Percentiles rank a stretch among this genome's conserved stretches.
Evolutionary conservation across 2,329 filamentous ascomycete species (phyloP).

Genomic region (Talaromyces marneffei): DNA sequence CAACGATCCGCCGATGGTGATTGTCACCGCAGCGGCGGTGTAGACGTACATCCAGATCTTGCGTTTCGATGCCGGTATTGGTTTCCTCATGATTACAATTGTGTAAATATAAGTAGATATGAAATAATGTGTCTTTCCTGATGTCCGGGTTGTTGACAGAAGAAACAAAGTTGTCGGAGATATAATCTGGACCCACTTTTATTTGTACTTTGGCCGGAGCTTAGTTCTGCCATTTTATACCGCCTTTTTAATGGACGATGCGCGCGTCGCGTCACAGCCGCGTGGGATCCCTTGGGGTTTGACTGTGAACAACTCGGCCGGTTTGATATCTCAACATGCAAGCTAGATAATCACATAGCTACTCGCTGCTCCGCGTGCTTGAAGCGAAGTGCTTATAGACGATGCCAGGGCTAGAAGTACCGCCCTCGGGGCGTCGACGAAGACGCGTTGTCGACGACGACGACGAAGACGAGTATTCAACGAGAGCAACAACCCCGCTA

Average conservation of each 20-base stretch:
- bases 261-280: conserved; percentile 10
- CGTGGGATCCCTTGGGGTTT: background rate
- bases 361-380: background rate
- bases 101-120: background rate
- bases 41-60: conserved; percentile 48
- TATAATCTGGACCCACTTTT: background rate
- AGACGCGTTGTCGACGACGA: conserved; percentile 23
- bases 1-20: conserved; percentile 53
- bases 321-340: background rate
- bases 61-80: conserved; percentile 21
- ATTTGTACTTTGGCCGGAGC: background rate
- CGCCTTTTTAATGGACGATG: background rate
- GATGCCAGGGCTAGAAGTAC: conserved; percentile 9
- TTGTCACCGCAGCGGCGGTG: conserved; percentile 50
- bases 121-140: background rate
- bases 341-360: background rate
- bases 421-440: conserved; percentile 22
- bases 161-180: conserved; percentile 1
- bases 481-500: conserved; percentile 19
- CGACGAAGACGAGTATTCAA: conserved; percentile 20
- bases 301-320: background rate
- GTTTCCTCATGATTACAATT: background rate
- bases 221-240: conserved; percentile 17
- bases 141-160: background rate
- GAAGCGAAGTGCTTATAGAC: background rate